Evolutionary conservation across 2,329 filamentous ascomycete species (phyloP).

Genomic region (Mycosphaerelloides madeirae): DNA sequence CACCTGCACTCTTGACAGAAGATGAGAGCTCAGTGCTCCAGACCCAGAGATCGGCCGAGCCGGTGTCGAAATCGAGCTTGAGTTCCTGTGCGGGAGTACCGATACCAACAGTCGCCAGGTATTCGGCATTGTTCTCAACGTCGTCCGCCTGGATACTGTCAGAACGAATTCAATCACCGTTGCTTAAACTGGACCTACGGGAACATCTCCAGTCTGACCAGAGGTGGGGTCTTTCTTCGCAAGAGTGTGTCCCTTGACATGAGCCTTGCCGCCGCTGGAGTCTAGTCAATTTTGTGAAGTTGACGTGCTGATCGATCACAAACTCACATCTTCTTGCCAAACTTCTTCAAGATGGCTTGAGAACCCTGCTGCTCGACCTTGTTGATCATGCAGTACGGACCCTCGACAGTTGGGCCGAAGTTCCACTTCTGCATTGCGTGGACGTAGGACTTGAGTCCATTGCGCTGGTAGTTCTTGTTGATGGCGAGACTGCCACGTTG

Average conservation of each 20-base stretch:
- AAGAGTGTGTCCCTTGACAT: slow-evolving; percentile 44
- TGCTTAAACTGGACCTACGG: slow-evolving; percentile 9
- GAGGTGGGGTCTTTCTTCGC: slow-evolving; percentile 37
- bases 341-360: slow-evolving; percentile 28
- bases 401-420: slow-evolving; percentile 58
- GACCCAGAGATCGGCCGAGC: slow-evolving; percentile 63
- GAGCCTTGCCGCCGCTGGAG: slow-evolving; percentile 44
- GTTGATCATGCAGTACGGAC: slow-evolving; percentile 55
- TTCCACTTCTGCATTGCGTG: slow-evolving; percentile 33
- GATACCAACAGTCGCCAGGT: slow-evolving; percentile 59
- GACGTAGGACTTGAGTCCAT: slow-evolving; percentile 30
- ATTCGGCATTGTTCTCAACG: slow-evolving; percentile 62
- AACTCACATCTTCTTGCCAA: slow-evolving; percentile 37
- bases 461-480: slow-evolving; percentile 26
- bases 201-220: slow-evolving; percentile 27
- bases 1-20: slow-evolving; percentile 5
- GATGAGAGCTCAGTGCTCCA: slow-evolving; percentile 20
- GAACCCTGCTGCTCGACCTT: slow-evolving; percentile 48
- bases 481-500: slow-evolving; percentile 22
- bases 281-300: neutral
- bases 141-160: slow-evolving; percentile 50
- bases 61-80: slow-evolving; percentile 58
- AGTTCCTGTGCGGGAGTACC: slow-evolving; percentile 58
- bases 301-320: neutral
- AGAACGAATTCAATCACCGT: neutral